These are phyloP conservation scores for Aspergillus sp. DNA, from an alignment of 2,329 filamentous ascomycete genomes.

Conservation along the genomic window DNA sequence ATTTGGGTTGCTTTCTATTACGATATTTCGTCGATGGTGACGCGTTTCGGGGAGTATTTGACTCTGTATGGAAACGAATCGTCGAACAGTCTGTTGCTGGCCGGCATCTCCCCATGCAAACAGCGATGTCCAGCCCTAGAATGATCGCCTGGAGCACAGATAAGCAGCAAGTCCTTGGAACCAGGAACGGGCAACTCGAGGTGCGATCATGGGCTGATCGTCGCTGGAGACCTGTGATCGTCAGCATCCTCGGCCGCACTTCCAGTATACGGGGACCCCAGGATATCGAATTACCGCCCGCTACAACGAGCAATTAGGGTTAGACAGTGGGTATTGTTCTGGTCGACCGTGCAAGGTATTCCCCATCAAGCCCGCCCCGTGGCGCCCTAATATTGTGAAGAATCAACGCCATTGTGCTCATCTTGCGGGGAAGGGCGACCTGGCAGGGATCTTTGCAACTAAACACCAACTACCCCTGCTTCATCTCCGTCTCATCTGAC, in stretches of 20 bases:
- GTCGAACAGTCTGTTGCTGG: neutral
- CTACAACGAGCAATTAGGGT: neutral
- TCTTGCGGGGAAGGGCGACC: constrained; percentile 5
- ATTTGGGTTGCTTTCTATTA: too few species aligned
- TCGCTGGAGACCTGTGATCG: neutral
- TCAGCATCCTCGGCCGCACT: neutral
- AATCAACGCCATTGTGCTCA: neutral
- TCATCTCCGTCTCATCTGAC: neutral
- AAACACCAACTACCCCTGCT: neutral
- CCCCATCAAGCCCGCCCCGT: neutral
- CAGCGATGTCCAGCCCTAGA: neutral
- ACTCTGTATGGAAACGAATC: neutral
- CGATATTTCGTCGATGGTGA: too few species aligned
- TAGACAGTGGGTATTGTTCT: neutral
- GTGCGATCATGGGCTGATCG: neutral
- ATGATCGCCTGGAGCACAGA: neutral
- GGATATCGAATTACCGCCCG: neutral
- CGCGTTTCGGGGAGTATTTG: neutral
- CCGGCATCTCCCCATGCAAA: neutral
- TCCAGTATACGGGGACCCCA: neutral
- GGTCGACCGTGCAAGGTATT: neutral
- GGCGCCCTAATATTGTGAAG: constrained; percentile 1
- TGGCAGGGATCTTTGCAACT: neutral
- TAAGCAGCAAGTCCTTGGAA: neutral
- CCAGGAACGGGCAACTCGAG: neutral